These are phyloP conservation scores for Schizopora paradoxa DNA, from an alignment of 1,284 basidiomycete species.

Conservation along the genomic window DNA sequence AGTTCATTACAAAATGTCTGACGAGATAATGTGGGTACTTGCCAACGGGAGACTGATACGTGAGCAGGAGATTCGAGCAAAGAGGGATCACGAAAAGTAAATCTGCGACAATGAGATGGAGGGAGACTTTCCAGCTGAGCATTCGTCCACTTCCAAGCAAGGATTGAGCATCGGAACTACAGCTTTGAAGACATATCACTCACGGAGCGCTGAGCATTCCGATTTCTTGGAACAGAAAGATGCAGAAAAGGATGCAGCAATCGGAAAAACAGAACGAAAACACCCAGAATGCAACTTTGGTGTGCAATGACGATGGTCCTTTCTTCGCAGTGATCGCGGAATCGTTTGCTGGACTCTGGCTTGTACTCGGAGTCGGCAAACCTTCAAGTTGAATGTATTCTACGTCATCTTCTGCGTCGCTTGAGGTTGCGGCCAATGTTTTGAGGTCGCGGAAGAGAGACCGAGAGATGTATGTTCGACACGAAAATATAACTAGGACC, in stretches of 20 bases:
- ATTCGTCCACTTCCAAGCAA: slow-evolving; percentile 43
- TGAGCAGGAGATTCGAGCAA: slow-evolving; percentile 53
- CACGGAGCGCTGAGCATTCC: slow-evolving; percentile 47
- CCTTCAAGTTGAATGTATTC: too few species aligned
- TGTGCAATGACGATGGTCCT: slow-evolving; percentile 41
- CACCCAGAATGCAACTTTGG: slow-evolving; percentile 44
- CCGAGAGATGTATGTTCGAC: too few species aligned
- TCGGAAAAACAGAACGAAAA: slow-evolving; percentile 68
- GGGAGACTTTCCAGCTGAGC: slow-evolving; percentile 58
- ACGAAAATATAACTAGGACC: too few species aligned
- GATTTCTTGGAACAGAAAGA: slow-evolving; percentile 62
- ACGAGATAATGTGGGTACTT: too few species aligned
- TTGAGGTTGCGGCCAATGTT: not conserved
- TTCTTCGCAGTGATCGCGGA: slow-evolving; percentile 21
- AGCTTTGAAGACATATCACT: slow-evolving; percentile 19
- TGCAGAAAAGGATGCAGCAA: slow-evolving; percentile 57
- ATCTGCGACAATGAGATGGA: slow-evolving; percentile 47
- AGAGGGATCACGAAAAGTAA: slow-evolving; percentile 61
- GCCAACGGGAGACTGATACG: slow-evolving; percentile 26
- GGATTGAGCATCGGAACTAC: not conserved
- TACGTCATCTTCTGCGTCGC: slow-evolving; percentile 26
- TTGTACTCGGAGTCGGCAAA: too few species aligned
- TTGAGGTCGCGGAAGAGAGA: not conserved
- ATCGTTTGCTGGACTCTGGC: slow-evolving; percentile 34
- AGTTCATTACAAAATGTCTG: slow-evolving; percentile 19